phyloP scores from a whole-genome alignment of 768 basidiomycete species.

The Agaricus subrufescens region DNA sequence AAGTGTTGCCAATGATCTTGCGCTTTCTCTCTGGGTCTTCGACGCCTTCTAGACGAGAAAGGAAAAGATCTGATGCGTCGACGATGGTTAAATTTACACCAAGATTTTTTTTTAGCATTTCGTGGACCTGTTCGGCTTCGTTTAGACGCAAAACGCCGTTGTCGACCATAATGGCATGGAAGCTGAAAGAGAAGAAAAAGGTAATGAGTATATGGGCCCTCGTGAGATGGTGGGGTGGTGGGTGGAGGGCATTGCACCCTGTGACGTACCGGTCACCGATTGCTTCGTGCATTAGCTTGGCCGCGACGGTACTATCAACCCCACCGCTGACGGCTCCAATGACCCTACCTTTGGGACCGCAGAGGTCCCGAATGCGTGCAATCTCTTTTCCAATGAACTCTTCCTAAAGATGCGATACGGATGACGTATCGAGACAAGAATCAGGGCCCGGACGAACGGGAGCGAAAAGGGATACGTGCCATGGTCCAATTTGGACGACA shows the following conservation, averaged over 20 bases:
- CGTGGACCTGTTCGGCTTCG: constrained; percentile 86
- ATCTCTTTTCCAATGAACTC: constrained; percentile 98
- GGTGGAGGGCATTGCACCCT: not conserved
- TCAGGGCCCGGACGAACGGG: constrained; percentile 6
- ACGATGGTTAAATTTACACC: constrained; percentile 96
- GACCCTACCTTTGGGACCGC: constrained; percentile 90
- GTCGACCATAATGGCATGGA: constrained; percentile 99
- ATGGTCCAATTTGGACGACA: constrained; percentile 90
- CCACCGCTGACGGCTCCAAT: constrained; percentile 98
- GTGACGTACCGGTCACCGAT: constrained; percentile 84
- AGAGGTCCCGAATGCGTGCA: constrained; percentile 87
- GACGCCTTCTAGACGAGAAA: constrained; percentile 81
- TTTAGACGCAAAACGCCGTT: constrained; percentile 94
- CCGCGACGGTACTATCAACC: constrained; percentile 97
- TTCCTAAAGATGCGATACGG: constrained; percentile 47
- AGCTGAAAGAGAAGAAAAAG: constrained; percentile 40
- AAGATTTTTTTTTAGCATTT: constrained; percentile 89
- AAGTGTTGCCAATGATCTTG: constrained; percentile 98
- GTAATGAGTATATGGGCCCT: too few species aligned
- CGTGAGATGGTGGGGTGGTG: too few species aligned
- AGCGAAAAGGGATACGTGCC: constrained; percentile 39
- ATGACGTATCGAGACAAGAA: not conserved
- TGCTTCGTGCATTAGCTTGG: constrained; percentile 99
- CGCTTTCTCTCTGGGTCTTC: constrained; percentile 97
- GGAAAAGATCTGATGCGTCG: constrained; percentile 92